Conservation (phyloP, 495 filamentous ascomycete genomes). For the Penicillium cinerascens region DNA sequence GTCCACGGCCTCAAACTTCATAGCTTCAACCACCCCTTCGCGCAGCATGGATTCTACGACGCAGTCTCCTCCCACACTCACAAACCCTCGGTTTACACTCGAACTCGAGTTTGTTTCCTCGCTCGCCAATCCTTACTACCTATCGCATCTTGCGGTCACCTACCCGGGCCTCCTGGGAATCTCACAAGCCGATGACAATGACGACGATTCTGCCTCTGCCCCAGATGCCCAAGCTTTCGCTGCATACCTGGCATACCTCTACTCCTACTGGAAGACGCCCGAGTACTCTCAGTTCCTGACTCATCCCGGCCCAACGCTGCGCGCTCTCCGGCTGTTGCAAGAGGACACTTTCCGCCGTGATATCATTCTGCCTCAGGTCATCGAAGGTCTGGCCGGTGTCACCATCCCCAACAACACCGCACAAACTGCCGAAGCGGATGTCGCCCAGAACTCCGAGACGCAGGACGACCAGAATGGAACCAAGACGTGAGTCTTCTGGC, state of each 20-base stretch:
- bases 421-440: slow-evolving; percentile 16
- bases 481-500: slow-evolving; percentile 25
- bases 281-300: slow-evolving; percentile 77
- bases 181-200: slow-evolving; percentile 34
- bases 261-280: slow-evolving; percentile 77
- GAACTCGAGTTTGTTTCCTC: slow-evolving; percentile 73
- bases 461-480: slow-evolving; percentile 17
- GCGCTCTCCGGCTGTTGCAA: slow-evolving; percentile 77
- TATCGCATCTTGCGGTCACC: slow-evolving; percentile 72
- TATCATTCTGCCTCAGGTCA: slow-evolving; percentile 71
- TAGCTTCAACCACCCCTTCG: background rate
- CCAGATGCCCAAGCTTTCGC: slow-evolving; percentile 63
- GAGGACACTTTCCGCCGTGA: slow-evolving; percentile 79
- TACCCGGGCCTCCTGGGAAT: slow-evolving; percentile 49
- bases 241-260: slow-evolving; percentile 76
- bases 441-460: slow-evolving; percentile 31
- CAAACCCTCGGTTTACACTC: slow-evolving; percentile 42
- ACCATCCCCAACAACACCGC: slow-evolving; percentile 36
- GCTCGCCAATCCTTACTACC: slow-evolving; percentile 80
- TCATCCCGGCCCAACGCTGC: slow-evolving; percentile 80
- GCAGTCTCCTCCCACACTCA: slow-evolving; percentile 37
- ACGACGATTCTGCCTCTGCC: slow-evolving; percentile 45
- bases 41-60: slow-evolving; percentile 22
- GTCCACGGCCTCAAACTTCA: background rate
- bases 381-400: slow-evolving; percentile 57